A percentile compares a stretch with the other conserved stretches of the same genome.
phyloP scores from a whole-genome alignment of 1,284 basidiomycete genomes.

The Marasmius fiardii region DNA sequence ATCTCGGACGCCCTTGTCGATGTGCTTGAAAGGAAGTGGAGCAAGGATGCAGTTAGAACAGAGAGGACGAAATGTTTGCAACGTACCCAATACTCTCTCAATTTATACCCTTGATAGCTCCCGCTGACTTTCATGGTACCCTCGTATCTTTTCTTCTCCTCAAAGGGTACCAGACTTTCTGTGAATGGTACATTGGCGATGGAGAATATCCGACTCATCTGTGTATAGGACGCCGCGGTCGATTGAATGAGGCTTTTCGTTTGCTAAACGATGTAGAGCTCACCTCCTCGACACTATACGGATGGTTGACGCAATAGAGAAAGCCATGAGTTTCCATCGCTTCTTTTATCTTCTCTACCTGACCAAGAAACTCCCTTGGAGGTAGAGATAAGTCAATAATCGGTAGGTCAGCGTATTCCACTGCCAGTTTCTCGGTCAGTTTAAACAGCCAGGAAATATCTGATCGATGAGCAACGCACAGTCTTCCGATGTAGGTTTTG shows the following conservation, averaged over 20 bases:
- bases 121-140: conserved; percentile 47
- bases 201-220: conserved; percentile 57
- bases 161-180: conserved; percentile 34
- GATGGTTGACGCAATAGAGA: conserved; percentile 61
- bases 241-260: not conserved
- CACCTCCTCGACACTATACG: conserved; percentile 43
- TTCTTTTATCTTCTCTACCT: conserved; percentile 47
- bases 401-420: conserved; percentile 65
- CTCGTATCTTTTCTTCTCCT: conserved; percentile 54
- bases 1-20: conserved; percentile 53
- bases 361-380: conserved; percentile 38
- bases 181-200: conserved; percentile 61
- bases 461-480: conserved; percentile 22
- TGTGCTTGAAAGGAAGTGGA: conserved; percentile 34
- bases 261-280: too few relatives aligned
- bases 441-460: not conserved
- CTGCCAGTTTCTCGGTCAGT: conserved; percentile 26
- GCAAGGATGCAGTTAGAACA: not conserved
- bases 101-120: conserved; percentile 59
- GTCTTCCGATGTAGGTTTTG: conserved; percentile 28
- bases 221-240: not conserved
- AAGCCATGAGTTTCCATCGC: conserved; percentile 62
- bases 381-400: conserved; percentile 59
- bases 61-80: not conserved
- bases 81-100: conserved; percentile 49